Conservation (phyloP, 73 alveolate genomes). For the Uronychia setigera region DNA sequence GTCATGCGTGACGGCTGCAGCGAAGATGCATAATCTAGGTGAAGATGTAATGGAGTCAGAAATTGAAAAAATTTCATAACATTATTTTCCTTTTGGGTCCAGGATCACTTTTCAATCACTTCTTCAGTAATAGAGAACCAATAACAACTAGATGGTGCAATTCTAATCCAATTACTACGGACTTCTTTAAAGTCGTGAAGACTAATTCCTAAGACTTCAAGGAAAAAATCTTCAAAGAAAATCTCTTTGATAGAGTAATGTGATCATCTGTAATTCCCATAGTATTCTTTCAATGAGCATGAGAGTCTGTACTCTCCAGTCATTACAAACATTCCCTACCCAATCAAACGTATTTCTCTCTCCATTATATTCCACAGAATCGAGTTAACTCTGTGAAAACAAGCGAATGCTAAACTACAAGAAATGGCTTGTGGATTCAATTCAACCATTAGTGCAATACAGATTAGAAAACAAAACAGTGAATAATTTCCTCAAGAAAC, state of each 20-base stretch:
- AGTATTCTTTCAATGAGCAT: conserved; percentile 8
- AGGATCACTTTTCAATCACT: conserved; percentile 29
- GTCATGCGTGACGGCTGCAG: conserved; percentile 79
- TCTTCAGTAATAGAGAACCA: conserved; percentile 3
- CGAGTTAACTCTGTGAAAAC: background rate
- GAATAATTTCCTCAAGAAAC: background rate
- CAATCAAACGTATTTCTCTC: background rate
- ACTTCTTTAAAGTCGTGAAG: background rate
- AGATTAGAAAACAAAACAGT: background rate
- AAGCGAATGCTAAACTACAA: background rate
- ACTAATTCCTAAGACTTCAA: background rate
- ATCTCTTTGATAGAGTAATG: background rate
- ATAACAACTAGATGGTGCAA: background rate
- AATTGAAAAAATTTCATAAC: conserved; percentile 51
- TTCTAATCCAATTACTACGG: background rate
- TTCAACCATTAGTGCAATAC: background rate
- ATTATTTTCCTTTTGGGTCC: conserved; percentile 36
- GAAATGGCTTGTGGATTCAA: background rate
- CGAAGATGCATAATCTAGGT: conserved; percentile 62
- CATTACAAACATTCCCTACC: background rate
- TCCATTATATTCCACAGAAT: background rate
- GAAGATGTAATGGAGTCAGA: conserved; percentile 61
- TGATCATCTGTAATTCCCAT: background rate
- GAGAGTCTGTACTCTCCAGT: background rate
- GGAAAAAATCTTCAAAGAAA: background rate